Conservation (phyloP, 768 basidiomycete species). For the Hygrophorus russula region DNA sequence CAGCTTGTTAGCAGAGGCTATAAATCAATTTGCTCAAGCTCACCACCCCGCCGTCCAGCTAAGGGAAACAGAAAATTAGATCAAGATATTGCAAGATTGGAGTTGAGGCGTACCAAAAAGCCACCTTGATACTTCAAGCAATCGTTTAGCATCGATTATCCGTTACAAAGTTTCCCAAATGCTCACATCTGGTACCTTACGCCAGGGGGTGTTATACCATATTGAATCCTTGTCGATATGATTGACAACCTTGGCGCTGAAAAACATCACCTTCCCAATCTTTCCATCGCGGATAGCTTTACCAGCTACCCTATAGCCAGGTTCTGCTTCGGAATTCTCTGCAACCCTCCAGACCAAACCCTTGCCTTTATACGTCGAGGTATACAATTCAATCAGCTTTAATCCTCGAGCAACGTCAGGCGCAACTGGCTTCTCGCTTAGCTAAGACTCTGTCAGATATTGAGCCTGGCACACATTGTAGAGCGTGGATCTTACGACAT, state of each 20-base stretch:
- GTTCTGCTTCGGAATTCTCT: constrained; percentile 67
- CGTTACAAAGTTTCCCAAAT: too few relatives aligned
- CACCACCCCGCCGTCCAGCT: too few relatives aligned
- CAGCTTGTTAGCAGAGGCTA: constrained; percentile 3
- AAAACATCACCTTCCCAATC: constrained; percentile 65
- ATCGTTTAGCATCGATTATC: too few relatives aligned
- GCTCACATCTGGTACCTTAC: constrained; percentile 69
- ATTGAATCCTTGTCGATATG: constrained; percentile 51
- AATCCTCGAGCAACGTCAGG: constrained; percentile 55
- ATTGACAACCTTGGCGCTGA: constrained; percentile 42
- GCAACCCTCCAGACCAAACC: constrained; percentile 74
- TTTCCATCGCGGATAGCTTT: constrained; percentile 42
- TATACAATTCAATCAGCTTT: constrained; percentile 55
- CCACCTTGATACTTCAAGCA: too few relatives aligned
- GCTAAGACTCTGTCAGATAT: too few relatives aligned
- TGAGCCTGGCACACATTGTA: too few relatives aligned
- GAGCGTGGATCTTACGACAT: too few relatives aligned
- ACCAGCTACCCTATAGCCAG: constrained; percentile 37
- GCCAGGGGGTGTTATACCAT: constrained; percentile 79
- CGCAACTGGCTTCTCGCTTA: constrained; percentile 84
- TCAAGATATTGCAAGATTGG: too few relatives aligned
- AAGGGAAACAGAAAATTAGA: too few relatives aligned
- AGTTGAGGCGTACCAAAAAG: too few relatives aligned
- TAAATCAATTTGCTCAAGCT: too few relatives aligned
- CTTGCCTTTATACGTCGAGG: constrained; percentile 50